Conservation (phyloP, 306 rosid species). For the Prinsepia uniflora region DNA sequence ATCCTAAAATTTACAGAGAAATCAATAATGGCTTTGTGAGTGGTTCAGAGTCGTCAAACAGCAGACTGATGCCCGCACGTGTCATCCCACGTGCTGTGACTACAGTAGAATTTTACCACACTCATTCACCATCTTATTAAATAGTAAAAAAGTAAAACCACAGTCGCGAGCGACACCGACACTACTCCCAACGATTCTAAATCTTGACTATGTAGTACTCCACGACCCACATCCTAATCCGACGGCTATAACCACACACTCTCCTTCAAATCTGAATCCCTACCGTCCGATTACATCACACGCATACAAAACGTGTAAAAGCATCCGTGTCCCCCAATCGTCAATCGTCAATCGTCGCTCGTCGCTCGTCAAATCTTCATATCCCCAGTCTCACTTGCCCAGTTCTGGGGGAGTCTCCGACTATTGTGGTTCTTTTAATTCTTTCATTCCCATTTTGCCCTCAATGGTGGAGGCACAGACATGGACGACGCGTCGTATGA, state of each 20-base stretch:
- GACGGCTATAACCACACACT: constrained; percentile 5
- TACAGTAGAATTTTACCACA: too few relatives aligned
- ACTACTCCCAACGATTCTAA: neutral
- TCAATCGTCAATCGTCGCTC: too few relatives aligned
- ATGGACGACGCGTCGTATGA: constrained; percentile 87
- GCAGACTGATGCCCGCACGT: too few relatives aligned
- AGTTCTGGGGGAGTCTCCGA: constrained; percentile 22
- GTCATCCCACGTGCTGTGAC: too few relatives aligned
- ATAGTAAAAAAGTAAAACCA: too few relatives aligned
- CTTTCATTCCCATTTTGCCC: neutral
- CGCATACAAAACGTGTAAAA: neutral
- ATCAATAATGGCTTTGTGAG: too few relatives aligned
- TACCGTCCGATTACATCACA: constrained; percentile 29
- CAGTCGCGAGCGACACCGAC: constrained; percentile 30
- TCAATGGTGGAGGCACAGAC: constrained; percentile 86
- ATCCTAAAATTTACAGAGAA: too few relatives aligned
- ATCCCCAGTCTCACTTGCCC: neutral
- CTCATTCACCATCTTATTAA: too few relatives aligned
- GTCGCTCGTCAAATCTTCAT: too few relatives aligned
- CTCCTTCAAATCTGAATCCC: constrained; percentile 23
- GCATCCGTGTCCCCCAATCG: too few relatives aligned
- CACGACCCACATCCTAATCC: constrained; percentile 19
- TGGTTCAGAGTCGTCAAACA: too few relatives aligned
- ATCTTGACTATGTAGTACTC: neutral
- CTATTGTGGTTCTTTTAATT: neutral